Evolutionary conservation across 176 grass and related monocot species (phyloP).

Genomic region (Bothriochloa decipiens): DNA sequence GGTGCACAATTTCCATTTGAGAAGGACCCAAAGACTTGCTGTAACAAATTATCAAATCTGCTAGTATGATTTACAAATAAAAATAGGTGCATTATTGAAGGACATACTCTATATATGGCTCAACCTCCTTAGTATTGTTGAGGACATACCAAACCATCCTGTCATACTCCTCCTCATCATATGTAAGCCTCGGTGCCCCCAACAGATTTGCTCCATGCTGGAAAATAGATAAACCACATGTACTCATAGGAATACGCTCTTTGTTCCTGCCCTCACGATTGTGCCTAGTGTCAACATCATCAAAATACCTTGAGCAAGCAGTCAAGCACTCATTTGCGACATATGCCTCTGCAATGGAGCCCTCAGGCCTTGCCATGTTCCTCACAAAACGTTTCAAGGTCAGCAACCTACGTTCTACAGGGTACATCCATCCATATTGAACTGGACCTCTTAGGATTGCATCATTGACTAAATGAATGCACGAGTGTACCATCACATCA

Average conservation of each 20-base stretch:
- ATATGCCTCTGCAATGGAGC: too few species aligned
- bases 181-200: not conserved
- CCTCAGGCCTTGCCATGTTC: not conserved
- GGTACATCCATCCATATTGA: not conserved
- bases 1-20: not conserved
- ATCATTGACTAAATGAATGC: too few species aligned
- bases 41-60: not conserved
- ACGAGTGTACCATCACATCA: too few species aligned
- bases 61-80: not conserved
- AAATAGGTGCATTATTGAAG: not conserved
- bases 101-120: not conserved
- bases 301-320: too few species aligned
- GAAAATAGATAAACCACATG: too few species aligned
- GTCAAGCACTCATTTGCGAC: too few species aligned
- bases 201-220: too few species aligned
- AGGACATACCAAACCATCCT: slow-evolving; percentile 16
- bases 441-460: too few species aligned
- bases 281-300: too few species aligned
- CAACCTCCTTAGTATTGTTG: not conserved
- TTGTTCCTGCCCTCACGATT: too few species aligned
- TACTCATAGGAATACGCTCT: too few species aligned
- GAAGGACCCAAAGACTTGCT: too few species aligned
- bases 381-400: not conserved
- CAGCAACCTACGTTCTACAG: not conserved
- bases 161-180: not conserved